These are phyloP conservation scores for Hansenula lynferdii DNA, from an alignment of 1,139 yeast species.

Conservation along the genomic window DNA sequence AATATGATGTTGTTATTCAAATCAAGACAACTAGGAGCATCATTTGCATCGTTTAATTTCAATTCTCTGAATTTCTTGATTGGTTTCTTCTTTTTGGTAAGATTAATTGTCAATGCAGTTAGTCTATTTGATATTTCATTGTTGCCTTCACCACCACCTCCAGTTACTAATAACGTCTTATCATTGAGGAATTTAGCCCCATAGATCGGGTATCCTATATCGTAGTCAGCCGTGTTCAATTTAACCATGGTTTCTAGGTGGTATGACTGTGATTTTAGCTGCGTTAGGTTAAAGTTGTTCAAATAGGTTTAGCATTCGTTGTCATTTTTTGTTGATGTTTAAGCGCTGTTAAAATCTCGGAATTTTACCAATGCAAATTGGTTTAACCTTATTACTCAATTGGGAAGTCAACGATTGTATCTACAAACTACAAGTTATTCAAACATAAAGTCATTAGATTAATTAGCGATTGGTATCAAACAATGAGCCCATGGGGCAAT, in stretches of 20 bases:
- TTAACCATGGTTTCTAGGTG: slow-evolving; percentile 21
- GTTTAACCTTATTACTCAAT: background rate
- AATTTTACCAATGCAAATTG: background rate
- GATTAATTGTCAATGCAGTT: slow-evolving; percentile 60
- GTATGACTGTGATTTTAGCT: background rate
- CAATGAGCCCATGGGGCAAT: background rate
- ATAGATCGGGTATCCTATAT: slow-evolving; percentile 78
- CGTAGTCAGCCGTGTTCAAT: slow-evolving; percentile 27
- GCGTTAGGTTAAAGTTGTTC: background rate
- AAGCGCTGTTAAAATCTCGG: no score
- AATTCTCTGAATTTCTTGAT: slow-evolving; percentile 68
- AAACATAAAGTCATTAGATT: background rate
- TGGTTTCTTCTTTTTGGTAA: slow-evolving; percentile 39
- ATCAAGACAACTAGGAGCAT: slow-evolving; percentile 71
- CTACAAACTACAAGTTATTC: no score
- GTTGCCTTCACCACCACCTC: slow-evolving; percentile 95
- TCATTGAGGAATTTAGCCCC: slow-evolving; percentile 71
- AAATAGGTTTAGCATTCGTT: background rate
- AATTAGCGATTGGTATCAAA: background rate
- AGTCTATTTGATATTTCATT: slow-evolving; percentile 81
- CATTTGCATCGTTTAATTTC: slow-evolving; percentile 56
- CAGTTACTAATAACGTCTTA: slow-evolving; percentile 66
- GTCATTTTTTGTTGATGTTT: background rate
- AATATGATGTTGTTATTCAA: slow-evolving; percentile 49
- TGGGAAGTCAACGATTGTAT: background rate